Evolutionary conservation across 345 rosid species (phyloP), one percentile per base, ranked within the genome.

Genomic region (Turritis glabra): DNA sequence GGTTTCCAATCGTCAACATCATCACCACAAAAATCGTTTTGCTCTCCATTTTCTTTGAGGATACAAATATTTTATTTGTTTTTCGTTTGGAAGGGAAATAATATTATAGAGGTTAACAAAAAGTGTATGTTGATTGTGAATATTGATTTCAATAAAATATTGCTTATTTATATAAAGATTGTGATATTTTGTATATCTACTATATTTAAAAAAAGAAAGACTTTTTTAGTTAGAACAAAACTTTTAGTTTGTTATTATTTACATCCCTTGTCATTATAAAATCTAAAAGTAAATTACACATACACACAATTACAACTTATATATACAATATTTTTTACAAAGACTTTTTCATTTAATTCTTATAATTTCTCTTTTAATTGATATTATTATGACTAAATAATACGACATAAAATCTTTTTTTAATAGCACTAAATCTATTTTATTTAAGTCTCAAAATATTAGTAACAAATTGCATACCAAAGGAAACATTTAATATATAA

Each of bases 41-140:
- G 25, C 3, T 35, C 37, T 67, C 71, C 71, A 67, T 67, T 67
- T 51, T 66, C 17, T 51, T 19, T 15, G 19, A 64, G 8, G 27
- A 47, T 19, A 22, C 17, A 64, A 29, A 44, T 3, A 44, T 11
- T 27, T 46, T 50, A 10, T 61, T 29, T 1, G 5, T 12, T 64
- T 47, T 12, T 8, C 4, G 22, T 46, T 0, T 11, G 29, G 44
- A 17, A n/a, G 15, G 8, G 5, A 14, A 11, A 8, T 7, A 6
- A 26, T 15, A 15, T 1, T 7, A 10, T 17, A 46, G 12, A 29
- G 29, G 12, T 29, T 47, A 13, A 30, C 46, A 10, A 29, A 38
- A n/a, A n/a, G n/a, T n/a, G n/a, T n/a, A n/a, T n/a, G n/a, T n/a
- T n/a, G n/a, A n/a, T n/a, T n/a, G n/a, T n/a, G n/a, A n/a, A n/a